These are phyloP conservation scores for Paracoccidioides brasiliensis DNA, from an alignment of 2,329 filamentous ascomycete genomes.

Conservation along the genomic window DNA sequence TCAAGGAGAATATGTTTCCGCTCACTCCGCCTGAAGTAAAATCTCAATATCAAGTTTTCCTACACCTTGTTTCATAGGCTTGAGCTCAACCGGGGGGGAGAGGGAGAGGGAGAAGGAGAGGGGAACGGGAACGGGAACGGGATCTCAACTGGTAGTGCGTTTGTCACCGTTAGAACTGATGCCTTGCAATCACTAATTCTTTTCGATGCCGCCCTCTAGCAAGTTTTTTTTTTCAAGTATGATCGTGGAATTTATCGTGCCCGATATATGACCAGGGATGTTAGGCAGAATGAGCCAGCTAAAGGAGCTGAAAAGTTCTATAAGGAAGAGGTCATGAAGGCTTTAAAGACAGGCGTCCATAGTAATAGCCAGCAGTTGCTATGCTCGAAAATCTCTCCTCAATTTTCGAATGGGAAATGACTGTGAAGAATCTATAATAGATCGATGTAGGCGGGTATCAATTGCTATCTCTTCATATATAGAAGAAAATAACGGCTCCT, in stretches of 20 bases:
- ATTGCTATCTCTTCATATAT: background rate
- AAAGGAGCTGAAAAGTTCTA: background rate
- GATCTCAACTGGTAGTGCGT: no score
- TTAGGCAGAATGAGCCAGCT: no score
- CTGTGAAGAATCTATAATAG: background rate
- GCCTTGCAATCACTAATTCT: no score
- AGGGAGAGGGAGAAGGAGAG: no score
- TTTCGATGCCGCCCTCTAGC: no score
- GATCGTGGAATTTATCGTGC: no score
- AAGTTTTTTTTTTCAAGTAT: no score
- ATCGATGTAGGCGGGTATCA: background rate
- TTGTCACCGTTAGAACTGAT: no score
- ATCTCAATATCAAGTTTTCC: background rate
- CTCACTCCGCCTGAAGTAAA: background rate
- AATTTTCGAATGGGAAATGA: background rate
- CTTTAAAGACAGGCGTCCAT: background rate
- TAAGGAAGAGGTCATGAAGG: background rate
- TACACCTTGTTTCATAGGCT: no score
- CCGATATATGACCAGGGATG: background rate
- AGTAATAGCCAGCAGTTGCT: constrained; percentile 9
- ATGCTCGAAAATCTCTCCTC: background rate
- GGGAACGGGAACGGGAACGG: no score
- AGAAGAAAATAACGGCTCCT: background rate
- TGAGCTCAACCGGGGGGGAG: no score
- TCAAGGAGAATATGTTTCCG: background rate